Evolutionary conservation across 2,329 filamentous ascomycete species (phyloP), one percentile per base, ranked within the genome.

Genomic region (Didymella pinodella): DNA sequence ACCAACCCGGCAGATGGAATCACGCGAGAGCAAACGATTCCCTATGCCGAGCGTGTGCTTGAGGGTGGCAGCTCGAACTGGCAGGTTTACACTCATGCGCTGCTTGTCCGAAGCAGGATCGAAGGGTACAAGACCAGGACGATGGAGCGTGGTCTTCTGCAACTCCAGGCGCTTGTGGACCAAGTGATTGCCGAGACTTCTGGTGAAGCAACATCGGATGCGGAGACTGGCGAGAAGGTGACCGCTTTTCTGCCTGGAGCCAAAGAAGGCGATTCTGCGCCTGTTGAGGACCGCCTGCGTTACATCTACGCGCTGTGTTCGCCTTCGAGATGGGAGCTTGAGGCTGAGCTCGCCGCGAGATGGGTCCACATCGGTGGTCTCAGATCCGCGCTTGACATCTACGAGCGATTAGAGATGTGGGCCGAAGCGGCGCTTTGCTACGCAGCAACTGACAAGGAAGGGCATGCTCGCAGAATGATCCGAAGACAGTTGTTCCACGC

Each of bases 61-160:
- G 86, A 90, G 8, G 93, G 95, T 61, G 93, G 94, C 66, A 90
- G 90, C 45, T 94, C 92, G 0, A 99, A 98, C 76, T 99, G 95
- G 95, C 95, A 98, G 75, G 89, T 97, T 32, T 98, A 98, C 74
- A 97, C 95, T 0, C 93, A 98, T 73, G 95, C 93, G 0, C 82
- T 99, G 8, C 83, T 99, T 0, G 91, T 98, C 1, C 86, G 95
- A 44, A 96, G 92, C 60, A 85, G 95, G 16, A 94, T 98, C 54
- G 95, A 99, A 77, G 85, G 93, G 0, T 93, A 96, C 77, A 86
- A 88, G 52, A 92, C 93, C 52, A 85, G 94, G 54, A 99, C 95
- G 0, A 84, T 96, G 36, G 95, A 99, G 78, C 85, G 95, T 59
- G 92, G 92, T 45, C 87, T 99, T 0, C 81, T 99, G 20, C 95